These are phyloP conservation scores for Lagenidium sp. DNA, from an alignment of 352 stramenopile genomes.

Conservation along the genomic window DNA sequence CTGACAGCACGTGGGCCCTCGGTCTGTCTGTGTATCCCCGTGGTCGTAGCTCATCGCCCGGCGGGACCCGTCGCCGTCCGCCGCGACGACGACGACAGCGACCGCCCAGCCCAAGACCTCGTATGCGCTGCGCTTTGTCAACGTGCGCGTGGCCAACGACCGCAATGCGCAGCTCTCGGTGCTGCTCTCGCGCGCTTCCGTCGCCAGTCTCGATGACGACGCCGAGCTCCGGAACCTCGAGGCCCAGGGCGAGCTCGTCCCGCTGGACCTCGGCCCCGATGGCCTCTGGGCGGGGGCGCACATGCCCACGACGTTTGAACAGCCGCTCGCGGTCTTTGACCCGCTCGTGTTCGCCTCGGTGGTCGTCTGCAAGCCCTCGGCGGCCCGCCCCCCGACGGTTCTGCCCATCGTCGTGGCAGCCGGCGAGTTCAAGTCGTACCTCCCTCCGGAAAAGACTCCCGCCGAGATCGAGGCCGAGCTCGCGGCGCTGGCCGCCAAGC, in stretches of 20 bases:
- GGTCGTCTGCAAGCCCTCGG: slow-evolving; percentile 48
- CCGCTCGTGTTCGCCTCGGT: slow-evolving; percentile 37
- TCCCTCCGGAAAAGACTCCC: slow-evolving; percentile 34
- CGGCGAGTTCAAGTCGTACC: slow-evolving; percentile 46
- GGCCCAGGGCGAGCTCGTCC: slow-evolving; percentile 25
- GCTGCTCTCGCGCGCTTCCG: slow-evolving; percentile 28
- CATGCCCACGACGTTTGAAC: slow-evolving; percentile 34
- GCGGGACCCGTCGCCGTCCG: too few species aligned
- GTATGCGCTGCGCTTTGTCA: slow-evolving; percentile 46
- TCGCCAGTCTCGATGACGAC: slow-evolving; percentile 1
- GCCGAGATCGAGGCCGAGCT: slow-evolving; percentile 35
- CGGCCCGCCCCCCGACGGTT: slow-evolving; percentile 37
- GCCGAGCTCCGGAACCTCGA: slow-evolving; percentile 16
- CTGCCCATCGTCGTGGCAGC: slow-evolving; percentile 38
- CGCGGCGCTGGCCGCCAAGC: slow-evolving; percentile 28
- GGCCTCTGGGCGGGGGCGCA: slow-evolving; percentile 53
- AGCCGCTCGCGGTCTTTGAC: slow-evolving; percentile 49
- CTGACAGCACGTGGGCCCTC: too few species aligned
- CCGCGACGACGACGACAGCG: too few species aligned
- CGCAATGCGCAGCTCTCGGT: slow-evolving; percentile 46
- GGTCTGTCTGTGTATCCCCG: too few species aligned
- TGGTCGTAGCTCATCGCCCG: slow-evolving; percentile 11
- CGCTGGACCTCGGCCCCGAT: slow-evolving; percentile 47
- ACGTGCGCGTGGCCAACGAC: slow-evolving; percentile 49
- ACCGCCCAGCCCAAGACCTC: too few species aligned